A percentile compares a stretch with the other conserved stretches of the same genome.
Evolutionary conservation across 2,329 filamentous ascomycete species (phyloP).

Genomic region (Penicillium oxalicum): DNA sequence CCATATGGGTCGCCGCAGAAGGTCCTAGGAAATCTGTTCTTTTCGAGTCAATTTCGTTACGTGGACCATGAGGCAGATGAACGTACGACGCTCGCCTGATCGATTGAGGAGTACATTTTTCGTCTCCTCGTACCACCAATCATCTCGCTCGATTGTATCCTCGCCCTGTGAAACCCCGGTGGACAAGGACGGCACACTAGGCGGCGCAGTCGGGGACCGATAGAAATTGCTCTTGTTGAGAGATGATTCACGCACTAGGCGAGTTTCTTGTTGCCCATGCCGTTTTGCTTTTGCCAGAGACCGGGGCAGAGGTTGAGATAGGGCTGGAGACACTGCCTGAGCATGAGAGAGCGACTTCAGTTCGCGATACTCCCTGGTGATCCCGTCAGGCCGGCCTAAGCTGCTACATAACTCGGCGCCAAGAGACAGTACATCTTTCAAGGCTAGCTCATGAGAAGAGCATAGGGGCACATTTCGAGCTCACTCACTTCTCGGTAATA

Average conservation of each 20-base stretch:
- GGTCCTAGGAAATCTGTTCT: conserved; percentile 29
- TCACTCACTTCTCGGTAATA: conserved; percentile 30
- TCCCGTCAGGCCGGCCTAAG: background rate
- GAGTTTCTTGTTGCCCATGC: conserved; percentile 23
- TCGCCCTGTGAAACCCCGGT: conserved; percentile 19
- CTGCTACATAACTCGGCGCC: too few relatives aligned
- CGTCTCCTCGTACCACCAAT: conserved; percentile 37
- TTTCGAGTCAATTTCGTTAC: background rate
- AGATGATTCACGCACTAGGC: conserved; percentile 15
- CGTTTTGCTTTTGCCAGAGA: conserved; percentile 5
- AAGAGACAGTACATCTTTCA: too few relatives aligned
- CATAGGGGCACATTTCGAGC: background rate
- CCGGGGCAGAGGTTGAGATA: conserved; percentile 1
- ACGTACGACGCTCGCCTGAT: conserved; percentile 31
- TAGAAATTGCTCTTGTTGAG: background rate
- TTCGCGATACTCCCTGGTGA: conserved; percentile 26
- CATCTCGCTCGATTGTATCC: conserved; percentile 26
- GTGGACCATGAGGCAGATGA: background rate
- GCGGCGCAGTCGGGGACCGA: conserved; percentile 4
- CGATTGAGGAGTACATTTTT: conserved; percentile 32
- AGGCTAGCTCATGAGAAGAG: too few relatives aligned
- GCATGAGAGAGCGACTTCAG: conserved; percentile 17
- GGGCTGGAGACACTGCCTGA: background rate
- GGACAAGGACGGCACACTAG: conserved; percentile 11
- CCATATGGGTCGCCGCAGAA: conserved; percentile 31